phyloP scores from a whole-genome alignment of 768 basidiomycete species.

The Tubosaeta sp. region DNA sequence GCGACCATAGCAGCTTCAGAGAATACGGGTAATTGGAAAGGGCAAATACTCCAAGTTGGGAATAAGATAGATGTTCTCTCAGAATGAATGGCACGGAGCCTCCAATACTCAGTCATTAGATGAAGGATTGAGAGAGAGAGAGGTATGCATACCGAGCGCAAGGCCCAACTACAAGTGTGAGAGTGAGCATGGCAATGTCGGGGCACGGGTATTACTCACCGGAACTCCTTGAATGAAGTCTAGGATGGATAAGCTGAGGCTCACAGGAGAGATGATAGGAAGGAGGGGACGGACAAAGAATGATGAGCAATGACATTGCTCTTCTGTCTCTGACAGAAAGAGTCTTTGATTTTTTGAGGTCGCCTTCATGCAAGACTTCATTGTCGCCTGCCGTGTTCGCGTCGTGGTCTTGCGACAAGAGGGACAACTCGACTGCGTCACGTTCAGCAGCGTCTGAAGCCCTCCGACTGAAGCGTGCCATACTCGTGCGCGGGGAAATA shows the following conservation, averaged over 20 bases:
- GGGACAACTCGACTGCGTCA: conserved; percentile 59
- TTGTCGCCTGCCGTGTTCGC: conserved; percentile 41
- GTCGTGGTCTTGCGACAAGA: conserved; percentile 54
- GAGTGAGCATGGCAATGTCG: conserved; percentile 8
- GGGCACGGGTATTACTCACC: conserved; percentile 44
- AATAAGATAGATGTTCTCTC: conserved; percentile 93
- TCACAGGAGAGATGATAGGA: conserved; percentile 7
- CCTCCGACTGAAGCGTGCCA: conserved; percentile 32
- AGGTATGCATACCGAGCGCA: conserved; percentile 61
- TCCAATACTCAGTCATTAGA: conserved; percentile 25
- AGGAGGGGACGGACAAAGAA: conserved; percentile 67
- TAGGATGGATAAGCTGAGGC: conserved; percentile 30
- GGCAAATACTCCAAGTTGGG: conserved; percentile 92
- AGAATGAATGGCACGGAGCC: conserved; percentile 97
- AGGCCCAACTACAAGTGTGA: conserved; percentile 61
- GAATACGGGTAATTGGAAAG: conserved; percentile 94
- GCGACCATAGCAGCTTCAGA: conserved; percentile 95
- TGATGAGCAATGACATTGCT: conserved; percentile 78
- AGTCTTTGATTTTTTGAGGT: conserved; percentile 38
- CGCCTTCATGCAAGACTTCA: conserved; percentile 30
- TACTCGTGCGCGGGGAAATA: conserved; percentile 50
- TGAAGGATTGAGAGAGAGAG: not conserved
- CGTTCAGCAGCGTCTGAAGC: conserved; percentile 28
- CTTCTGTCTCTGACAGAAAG: conserved; percentile 75
- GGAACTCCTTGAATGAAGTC: conserved; percentile 88